Conservation (phyloP, 768 basidiomycete genomes). For the Suillus bovinus region DNA sequence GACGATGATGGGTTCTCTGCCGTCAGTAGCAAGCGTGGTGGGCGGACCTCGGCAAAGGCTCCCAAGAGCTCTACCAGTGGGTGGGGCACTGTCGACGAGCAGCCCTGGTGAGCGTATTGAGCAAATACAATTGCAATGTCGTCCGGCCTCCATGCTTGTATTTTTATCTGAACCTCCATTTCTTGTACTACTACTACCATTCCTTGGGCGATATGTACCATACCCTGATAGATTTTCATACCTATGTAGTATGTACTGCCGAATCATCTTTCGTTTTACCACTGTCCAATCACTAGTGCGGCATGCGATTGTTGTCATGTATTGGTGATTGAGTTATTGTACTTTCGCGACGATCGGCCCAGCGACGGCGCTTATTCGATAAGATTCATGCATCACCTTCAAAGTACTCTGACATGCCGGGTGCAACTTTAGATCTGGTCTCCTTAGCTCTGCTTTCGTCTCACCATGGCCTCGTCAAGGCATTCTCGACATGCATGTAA, state of each 20-base stretch:
- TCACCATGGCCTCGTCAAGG: too few relatives aligned
- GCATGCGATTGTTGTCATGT: background rate
- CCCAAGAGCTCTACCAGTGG: constrained; percentile 25
- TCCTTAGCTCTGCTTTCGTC: too few relatives aligned
- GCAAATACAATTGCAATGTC: too few relatives aligned
- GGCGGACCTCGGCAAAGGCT: constrained; percentile 1
- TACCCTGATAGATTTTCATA: background rate
- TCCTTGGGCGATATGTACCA: background rate
- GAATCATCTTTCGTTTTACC: background rate
- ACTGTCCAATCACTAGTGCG: background rate
- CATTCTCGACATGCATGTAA: too few relatives aligned
- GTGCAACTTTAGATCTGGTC: too few relatives aligned
- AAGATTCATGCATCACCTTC: too few relatives aligned
- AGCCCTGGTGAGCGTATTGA: constrained; percentile 23
- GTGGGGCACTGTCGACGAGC: constrained; percentile 25
- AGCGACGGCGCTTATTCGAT: background rate
- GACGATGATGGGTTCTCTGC: background rate
- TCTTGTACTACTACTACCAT: background rate
- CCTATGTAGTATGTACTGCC: background rate
- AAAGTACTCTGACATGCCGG: too few relatives aligned
- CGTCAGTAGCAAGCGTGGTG: constrained; percentile 16
- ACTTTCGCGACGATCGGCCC: background rate
- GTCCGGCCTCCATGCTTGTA: background rate
- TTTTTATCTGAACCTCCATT: background rate
- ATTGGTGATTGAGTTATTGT: background rate